phyloP scores from a whole-genome alignment of 2,329 filamentous ascomycete species.

The Alternaria sp. region DNA sequence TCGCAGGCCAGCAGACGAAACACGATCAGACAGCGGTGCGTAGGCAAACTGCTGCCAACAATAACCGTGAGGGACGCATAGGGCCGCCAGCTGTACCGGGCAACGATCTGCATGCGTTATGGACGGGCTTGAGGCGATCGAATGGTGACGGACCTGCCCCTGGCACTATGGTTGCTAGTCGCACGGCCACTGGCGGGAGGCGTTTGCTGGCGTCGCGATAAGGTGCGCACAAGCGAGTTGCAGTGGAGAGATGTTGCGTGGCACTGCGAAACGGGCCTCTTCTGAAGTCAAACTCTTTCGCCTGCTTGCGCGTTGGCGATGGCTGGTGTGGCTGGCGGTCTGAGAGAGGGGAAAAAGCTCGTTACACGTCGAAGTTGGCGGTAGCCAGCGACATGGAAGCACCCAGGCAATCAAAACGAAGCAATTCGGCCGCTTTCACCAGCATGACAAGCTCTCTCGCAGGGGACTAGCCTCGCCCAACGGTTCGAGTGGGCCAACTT shows the following conservation, averaged over 20 bases:
- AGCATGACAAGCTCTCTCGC: background rate
- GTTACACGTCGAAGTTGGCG: background rate
- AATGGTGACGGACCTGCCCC: constrained; percentile 17
- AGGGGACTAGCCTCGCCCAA: constrained; percentile 8
- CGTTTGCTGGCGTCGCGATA: constrained; percentile 23
- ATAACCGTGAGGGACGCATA: background rate
- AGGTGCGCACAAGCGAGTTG: constrained; percentile 15
- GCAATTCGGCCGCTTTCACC: constrained; percentile 8
- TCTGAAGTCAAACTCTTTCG: background rate
- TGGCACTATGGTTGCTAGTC: constrained; percentile 11
- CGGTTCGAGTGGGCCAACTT: constrained; percentile 10
- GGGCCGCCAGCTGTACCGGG: background rate
- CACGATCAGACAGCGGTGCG: constrained; percentile 1
- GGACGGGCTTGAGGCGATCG: constrained; percentile 7
- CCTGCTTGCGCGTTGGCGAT: background rate
- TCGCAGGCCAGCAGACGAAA: constrained; percentile 1
- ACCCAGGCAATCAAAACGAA: constrained; percentile 1
- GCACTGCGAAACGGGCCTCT: constrained; percentile 8
- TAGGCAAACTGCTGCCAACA: constrained; percentile 1
- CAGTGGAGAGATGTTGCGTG: constrained; percentile 22
- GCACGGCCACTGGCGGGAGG: constrained; percentile 13
- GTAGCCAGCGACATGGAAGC: background rate
- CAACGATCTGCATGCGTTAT: constrained; percentile 7
- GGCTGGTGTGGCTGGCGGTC: constrained; percentile 1
- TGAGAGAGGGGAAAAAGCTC: background rate